These are phyloP conservation scores for Scheffersomyces insectosa DNA, from an alignment of 1,139 yeast genomes.

Conservation along the genomic window DNA sequence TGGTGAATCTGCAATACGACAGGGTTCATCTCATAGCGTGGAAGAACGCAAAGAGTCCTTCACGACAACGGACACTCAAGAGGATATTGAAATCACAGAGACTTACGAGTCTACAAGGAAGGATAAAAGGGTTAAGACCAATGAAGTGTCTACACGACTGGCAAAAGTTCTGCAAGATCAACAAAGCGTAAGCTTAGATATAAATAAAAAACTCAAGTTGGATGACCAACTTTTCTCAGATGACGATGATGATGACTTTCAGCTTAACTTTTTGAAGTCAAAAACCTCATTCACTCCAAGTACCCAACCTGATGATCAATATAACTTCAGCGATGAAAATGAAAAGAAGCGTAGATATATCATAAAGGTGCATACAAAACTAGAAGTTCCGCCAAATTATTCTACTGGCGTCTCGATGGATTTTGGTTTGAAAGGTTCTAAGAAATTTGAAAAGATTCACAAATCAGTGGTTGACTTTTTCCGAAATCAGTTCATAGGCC, in stretches of 20 bases:
- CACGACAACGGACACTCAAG: neutral
- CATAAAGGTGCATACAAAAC: slow-evolving; percentile 31
- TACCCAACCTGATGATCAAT: slow-evolving; percentile 4
- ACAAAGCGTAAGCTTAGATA: neutral
- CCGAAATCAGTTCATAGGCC: slow-evolving; percentile 5
- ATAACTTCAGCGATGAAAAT: slow-evolving; percentile 24
- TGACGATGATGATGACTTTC: slow-evolving; percentile 11
- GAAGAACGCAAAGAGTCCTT: neutral
- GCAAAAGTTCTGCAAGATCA: neutral
- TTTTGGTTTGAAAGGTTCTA: slow-evolving; percentile 36
- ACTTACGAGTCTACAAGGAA: neutral
- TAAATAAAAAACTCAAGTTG: neutral
- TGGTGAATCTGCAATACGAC: neutral
- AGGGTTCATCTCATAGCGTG: neutral
- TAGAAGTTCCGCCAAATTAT: slow-evolving; percentile 17
- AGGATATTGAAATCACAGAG: neutral
- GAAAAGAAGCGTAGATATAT: slow-evolving; percentile 35
- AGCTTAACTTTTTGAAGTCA: slow-evolving; percentile 7
- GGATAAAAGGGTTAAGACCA: neutral
- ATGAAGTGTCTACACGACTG: neutral
- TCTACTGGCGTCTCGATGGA: slow-evolving; percentile 17
- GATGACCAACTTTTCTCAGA: neutral
- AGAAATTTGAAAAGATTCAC: slow-evolving; percentile 20
- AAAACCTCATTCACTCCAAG: neutral
- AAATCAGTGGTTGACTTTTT: slow-evolving; percentile 13